Base-by-base conservation (phyloP, 768 basidiomycete species). In the button mushroom (Agaricus bisporus) region DNA sequence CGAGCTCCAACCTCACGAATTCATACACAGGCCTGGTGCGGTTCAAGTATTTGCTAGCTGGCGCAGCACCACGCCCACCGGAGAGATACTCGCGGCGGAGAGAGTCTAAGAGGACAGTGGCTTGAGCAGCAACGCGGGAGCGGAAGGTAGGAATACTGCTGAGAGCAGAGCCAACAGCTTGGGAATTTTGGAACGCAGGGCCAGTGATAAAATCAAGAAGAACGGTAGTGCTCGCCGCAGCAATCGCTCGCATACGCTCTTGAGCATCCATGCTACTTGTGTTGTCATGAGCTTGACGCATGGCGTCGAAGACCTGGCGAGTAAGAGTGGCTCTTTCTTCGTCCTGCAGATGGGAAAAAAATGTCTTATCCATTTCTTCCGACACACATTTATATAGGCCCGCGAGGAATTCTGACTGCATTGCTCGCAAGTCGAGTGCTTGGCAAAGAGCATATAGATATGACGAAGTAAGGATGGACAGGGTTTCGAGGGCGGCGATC, bases 341-440 rank as follows among this genome's bases (percentile, higher is more conserved):
- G 10, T 61, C 54, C 7, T 72, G 64, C n/a, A 81, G 65, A 42
- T 67, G 61, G 26, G 66, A 58, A 47, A 69, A 71, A 64, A 82
- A 85, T 49, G 74, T 64, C 15, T 61, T 49, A 4, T 64, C 58
- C 59, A 88, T 69, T 60, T 84, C 79, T 49, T 81, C 73, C 22
- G 66, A 64, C 17, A 78, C 70, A 50, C 85, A 78, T 14, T 65
- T 62, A 51, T 70, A 59, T 14, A 86, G 66, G 20, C 74, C 74
- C 14, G 69, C 70, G 28, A 73, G 64, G 70, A 92, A 82, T 55
- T 88, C 85, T 53, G 70, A 63, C 61, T 90, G 86, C 52, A 92
- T 59, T 1, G 90, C 83, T 41, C 92, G 85, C 49, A 91, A 75
- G 64, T 94, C 92, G 53, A 93, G 72, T n/a, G 90, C 77, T 76